Conservation (phyloP, 2,329 filamentous ascomycete genomes). For the Scedosporium apiospermum region DNA sequence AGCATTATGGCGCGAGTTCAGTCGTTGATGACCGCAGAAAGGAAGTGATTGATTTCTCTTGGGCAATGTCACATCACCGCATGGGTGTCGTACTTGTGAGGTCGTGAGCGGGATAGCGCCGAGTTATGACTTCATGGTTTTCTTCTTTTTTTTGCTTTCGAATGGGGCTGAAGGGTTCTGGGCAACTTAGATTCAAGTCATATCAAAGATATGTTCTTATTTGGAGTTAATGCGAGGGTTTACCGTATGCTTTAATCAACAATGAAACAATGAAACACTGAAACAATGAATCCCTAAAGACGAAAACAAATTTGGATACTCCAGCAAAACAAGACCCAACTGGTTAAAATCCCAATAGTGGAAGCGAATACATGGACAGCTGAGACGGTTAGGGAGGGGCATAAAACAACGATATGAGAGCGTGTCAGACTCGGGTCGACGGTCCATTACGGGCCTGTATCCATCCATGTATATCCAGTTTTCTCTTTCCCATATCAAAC, state of each 20-base stretch:
- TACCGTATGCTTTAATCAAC: background rate
- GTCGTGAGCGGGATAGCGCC: background rate
- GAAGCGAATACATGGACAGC: background rate
- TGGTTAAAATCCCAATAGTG: slow-evolving; percentile 8
- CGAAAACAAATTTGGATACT: slow-evolving; percentile 6
- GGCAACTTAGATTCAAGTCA: background rate
- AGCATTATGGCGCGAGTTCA: slow-evolving; percentile 47
- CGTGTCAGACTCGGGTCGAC: background rate
- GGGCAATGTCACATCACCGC: background rate
- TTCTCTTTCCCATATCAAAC: background rate
- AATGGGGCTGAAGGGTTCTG: background rate
- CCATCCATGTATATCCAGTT: slow-evolving; percentile 5
- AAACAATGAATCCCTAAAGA: slow-evolving; percentile 6
- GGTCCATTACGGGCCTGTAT: slow-evolving; percentile 7
- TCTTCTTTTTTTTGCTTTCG: background rate
- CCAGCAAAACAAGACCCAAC: slow-evolving; percentile 5
- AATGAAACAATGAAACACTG: background rate
- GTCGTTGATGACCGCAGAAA: background rate
- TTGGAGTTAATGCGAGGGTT: slow-evolving; percentile 1
- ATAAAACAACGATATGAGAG: background rate
- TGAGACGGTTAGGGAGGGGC: background rate
- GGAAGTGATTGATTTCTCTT: background rate
- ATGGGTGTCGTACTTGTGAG: no score
- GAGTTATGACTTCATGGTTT: background rate
- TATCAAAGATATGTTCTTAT: background rate